Evolutionary conservation across 2,329 filamentous ascomycete species (phyloP), one percentile per base, ranked within the genome.

Genomic region (Metarhizium brunneum): DNA sequence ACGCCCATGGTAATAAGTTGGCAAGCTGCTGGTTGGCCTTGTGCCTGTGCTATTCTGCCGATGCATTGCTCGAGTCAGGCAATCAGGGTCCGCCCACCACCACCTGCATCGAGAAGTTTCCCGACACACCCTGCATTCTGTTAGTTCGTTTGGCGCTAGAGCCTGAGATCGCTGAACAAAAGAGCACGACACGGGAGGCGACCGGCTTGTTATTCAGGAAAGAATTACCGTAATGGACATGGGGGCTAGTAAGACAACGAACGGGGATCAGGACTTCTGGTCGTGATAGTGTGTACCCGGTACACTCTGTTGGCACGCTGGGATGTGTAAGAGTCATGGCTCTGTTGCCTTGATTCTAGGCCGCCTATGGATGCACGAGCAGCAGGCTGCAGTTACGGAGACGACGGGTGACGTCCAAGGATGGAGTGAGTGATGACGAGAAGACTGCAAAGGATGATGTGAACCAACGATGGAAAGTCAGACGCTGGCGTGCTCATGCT

Each of bases 381-480:
- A 16, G 13, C 38, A 2, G 38, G 38, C 13, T 40, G 38, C 38
- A 13, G 8, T 40, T 5, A 40, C 38, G 14, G 14, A 20, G n/a
- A 45, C 16, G 18, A 45, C 13, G 1, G 42, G 7, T 25, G 42
- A 25, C 4, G 25, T 25, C 4, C 11, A 45, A 20, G 49, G 11
- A 52, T 52, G 38, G 50, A 18, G 50, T 36, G 40, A 52, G 20
- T 47, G 43, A 47, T 53, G 52, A 53, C 52, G 52, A 47, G 42
- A 53, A 53, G 52, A 47, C 16, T 25, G 20, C 42, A 18, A n/a
- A 40, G 38, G 20, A 52, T 52, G 50, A 52, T 52, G 50, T 32
- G 50, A 52, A 25, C 35, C 16, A 25, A 50, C 13, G 8, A 5
- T 40, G 38, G 38, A 8, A 40, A 11, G 38, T 16, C 38, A 3